Percentiles rank a stretch among this genome's conserved stretches.
phyloP scores from a whole-genome alignment of 2,329 filamentous ascomycete genomes.

The Samsoniella hepiali region DNA sequence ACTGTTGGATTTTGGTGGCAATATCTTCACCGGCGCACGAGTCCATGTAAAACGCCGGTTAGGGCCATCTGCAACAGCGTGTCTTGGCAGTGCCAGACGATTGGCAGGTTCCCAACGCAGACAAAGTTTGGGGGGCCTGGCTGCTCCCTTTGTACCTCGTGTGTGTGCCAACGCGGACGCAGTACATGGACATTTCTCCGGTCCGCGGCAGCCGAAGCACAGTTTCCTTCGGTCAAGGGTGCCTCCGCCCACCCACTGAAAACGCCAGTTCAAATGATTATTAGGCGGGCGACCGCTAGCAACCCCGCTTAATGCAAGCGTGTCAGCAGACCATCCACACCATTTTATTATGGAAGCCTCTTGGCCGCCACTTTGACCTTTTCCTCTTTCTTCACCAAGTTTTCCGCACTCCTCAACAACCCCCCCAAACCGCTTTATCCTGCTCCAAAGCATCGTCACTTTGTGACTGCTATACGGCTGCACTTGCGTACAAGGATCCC shows the following conservation, averaged over 20 bases:
- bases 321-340: slow-evolving; percentile 16
- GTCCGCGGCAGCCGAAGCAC: slow-evolving; percentile 13
- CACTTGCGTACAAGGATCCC: neutral
- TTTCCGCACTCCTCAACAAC: neutral
- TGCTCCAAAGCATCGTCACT: slow-evolving; percentile 15
- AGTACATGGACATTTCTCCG: neutral
- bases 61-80: neutral
- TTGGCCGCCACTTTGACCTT: neutral
- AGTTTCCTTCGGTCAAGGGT: neutral
- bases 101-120: slow-evolving; percentile 2
- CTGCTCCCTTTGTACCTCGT: neutral
- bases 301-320: neutral
- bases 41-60: neutral
- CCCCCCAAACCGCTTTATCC: neutral
- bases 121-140: neutral
- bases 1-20: neutral
- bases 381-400: neutral
- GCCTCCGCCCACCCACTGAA: neutral
- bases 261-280: neutral
- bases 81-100: slow-evolving; percentile 17
- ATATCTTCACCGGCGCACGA: neutral
- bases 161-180: neutral
- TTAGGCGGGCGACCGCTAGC: neutral
- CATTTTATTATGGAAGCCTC: slow-evolving; percentile 5
- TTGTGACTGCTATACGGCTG: slow-evolving; percentile 15